Evolutionary conservation across 129 eudicot species (phyloP).

Genomic region (Calendula officinalis): DNA sequence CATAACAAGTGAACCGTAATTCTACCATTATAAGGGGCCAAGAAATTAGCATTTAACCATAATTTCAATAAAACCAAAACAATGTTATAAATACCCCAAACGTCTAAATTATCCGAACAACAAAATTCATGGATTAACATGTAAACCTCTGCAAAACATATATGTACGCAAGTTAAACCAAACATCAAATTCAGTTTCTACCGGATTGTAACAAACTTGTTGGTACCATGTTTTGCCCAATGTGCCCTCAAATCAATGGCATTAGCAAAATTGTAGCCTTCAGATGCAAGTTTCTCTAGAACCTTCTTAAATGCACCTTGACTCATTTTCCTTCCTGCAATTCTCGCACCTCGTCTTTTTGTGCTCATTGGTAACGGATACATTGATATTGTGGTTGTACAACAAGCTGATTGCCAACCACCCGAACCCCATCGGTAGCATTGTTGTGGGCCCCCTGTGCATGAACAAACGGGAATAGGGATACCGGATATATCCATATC

Average conservation of each 20-base stretch:
- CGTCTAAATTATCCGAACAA: slow-evolving; percentile 30
- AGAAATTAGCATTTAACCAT: slow-evolving; percentile 17
- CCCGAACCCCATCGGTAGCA: slow-evolving; percentile 49
- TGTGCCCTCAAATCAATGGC: slow-evolving; percentile 51
- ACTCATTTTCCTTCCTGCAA: slow-evolving; percentile 55
- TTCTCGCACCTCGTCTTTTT: slow-evolving; percentile 38
- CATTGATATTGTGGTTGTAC: slow-evolving; percentile 42
- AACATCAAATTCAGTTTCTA: slow-evolving; percentile 28
- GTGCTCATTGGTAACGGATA: slow-evolving; percentile 58
- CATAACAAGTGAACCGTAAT: slow-evolving; percentile 6
- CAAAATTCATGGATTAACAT: slow-evolving; percentile 23
- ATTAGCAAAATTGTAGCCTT: slow-evolving; percentile 39
- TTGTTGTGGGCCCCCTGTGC: slow-evolving; percentile 46
- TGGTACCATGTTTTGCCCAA: slow-evolving; percentile 58
- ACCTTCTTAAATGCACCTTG: slow-evolving; percentile 47
- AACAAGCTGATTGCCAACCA: slow-evolving; percentile 60
- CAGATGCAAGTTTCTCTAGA: slow-evolving; percentile 39
- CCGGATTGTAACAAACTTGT: slow-evolving; percentile 52
- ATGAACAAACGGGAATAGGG: slow-evolving; percentile 46
- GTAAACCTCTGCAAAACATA: slow-evolving; percentile 31
- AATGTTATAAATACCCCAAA: slow-evolving; percentile 27
- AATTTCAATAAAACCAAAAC: slow-evolving; percentile 18
- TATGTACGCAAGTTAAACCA: slow-evolving; percentile 55
- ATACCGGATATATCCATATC: slow-evolving; percentile 54
- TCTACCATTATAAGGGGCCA: slow-evolving; percentile 15